Base-by-base conservation (phyloP, 352 stramenopile species). In the Phytopythium delawarense region DNA sequence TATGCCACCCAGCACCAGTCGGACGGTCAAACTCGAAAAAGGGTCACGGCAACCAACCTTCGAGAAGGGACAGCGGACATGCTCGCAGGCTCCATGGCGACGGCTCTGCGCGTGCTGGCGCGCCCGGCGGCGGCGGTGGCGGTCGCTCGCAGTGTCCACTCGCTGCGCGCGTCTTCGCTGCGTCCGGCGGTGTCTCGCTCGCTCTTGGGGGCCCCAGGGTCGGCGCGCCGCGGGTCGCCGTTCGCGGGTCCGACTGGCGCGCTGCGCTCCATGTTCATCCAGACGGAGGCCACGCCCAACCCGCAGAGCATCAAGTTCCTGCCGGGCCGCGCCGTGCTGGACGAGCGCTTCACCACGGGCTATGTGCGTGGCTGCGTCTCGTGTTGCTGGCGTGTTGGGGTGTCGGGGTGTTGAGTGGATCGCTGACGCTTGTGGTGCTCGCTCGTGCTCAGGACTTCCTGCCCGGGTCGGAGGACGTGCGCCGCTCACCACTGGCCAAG, bases 271-370 rank as follows among this genome's bases (percentile, higher is more conserved):
- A 95, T 99, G 69, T 99, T 99, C 80, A 98, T 99, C 73, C 93
- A 99, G 83, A 99, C 97, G 42, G 96, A 98, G 71, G 73, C 89
- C 39, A 99, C 98, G 52, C 98, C 98, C 4, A 99, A 99, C 79
- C 97, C 98, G 50, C 89, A 97, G 73, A 97, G 87, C 64, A 76
- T 99, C 69, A 99, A 99, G 79, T 99, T 99, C 72, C 69, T 99
- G 23, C 97, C 97, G 7, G 92, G 91, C 28, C 79, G 85, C 57
- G 67, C 75, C 4, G 89, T 98, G 44, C 80, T 99, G 52, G 85
- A 97, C 56, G 87, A 96, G 6, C 83, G 85, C 64, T 96, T 94
- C 70, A 83, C 84, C 40, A 94, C 87, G n/a, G 84, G 87, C 49
- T 57, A 50, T 51, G 76, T 78, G 45, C 18, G 66, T 69, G 2